A percentile compares a stretch with the other conserved stretches of the same genome.
Conservation (phyloP, 2,329 filamentous ascomycete species). For the Phoma herbarum region DNA sequence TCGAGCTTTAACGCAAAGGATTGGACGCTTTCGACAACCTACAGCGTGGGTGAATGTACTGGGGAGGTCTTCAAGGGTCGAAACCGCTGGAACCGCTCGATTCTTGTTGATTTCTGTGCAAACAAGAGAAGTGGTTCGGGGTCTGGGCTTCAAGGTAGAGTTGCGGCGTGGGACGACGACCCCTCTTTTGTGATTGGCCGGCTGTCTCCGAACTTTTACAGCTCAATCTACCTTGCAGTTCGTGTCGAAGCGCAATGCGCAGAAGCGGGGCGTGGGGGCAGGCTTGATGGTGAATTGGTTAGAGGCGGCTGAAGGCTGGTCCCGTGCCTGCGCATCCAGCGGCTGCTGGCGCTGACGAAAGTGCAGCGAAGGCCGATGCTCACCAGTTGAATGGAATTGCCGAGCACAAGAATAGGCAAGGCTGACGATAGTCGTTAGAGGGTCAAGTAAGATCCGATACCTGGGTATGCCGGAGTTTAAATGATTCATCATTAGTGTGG, state of each 20-base stretch:
- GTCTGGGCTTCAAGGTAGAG: constrained; percentile 38
- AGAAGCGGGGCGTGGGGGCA: constrained; percentile 34
- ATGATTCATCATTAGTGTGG: constrained; percentile 36
- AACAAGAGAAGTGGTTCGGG: constrained; percentile 24
- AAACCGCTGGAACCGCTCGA: constrained; percentile 29
- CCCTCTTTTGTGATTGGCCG: constrained; percentile 40
- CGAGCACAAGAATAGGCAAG: constrained; percentile 12
- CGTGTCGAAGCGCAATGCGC: constrained; percentile 35
- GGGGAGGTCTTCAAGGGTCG: constrained; percentile 11
- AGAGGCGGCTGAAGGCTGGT: constrained; percentile 31
- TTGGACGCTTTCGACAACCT: constrained; percentile 25
- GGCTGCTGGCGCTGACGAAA: constrained; percentile 31
- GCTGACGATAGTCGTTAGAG: not conserved
- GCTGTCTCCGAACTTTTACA: constrained; percentile 25
- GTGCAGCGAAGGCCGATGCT: constrained; percentile 17
- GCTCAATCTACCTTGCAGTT: constrained; percentile 35
- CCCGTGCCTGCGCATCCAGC: constrained; percentile 38
- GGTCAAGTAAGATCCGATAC: constrained; percentile 16
- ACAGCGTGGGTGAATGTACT: constrained; percentile 30
- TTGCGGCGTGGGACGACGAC: constrained; percentile 42
- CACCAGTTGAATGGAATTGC: constrained; percentile 5
- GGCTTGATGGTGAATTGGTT: constrained; percentile 37
- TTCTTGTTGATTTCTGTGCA: constrained; percentile 22
- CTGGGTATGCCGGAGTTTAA: constrained; percentile 36
- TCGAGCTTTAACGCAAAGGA: constrained; percentile 23